Evolutionary conservation across 2,329 filamentous ascomycete species (phyloP).

Genomic region (Cercospora zeae-maydis): DNA sequence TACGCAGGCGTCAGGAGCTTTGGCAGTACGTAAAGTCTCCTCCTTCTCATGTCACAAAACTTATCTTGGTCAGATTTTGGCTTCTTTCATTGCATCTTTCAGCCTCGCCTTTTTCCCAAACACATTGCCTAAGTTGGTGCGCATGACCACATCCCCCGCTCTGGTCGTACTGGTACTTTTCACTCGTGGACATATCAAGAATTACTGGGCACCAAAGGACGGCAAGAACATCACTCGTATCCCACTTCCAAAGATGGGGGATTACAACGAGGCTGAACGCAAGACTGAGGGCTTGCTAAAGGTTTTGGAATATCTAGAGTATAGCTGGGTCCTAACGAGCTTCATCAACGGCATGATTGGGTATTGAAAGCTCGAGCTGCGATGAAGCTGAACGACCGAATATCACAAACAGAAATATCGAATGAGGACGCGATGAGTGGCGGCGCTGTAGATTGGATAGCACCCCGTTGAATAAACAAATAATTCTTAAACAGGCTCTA

Average conservation of each 20-base stretch:
- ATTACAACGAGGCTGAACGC: conserved; percentile 37
- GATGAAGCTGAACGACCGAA: not conserved
- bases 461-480: not conserved
- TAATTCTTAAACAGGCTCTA: not conserved
- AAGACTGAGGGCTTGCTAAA: conserved; percentile 34
- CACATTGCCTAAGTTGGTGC: conserved; percentile 20
- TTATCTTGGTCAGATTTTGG: conserved; percentile 29
- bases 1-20: conserved; percentile 43
- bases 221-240: conserved; percentile 32
- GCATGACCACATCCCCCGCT: conserved; percentile 25
- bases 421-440: not conserved
- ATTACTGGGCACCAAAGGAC: conserved; percentile 36
- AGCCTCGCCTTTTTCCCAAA: conserved; percentile 25
- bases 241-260: conserved; percentile 33
- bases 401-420: not conserved
- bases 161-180: conserved; percentile 30
- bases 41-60: not conserved
- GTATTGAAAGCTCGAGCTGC: not conserved
- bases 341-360: conserved; percentile 31
- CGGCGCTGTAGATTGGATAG: not conserved
- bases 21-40: conserved; percentile 34
- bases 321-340: conserved; percentile 35
- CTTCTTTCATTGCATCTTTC: conserved; percentile 30
- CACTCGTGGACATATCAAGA: conserved; percentile 35
- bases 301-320: conserved; percentile 36